phyloP scores from a whole-genome alignment of 2,329 filamentous ascomycete species.

The Penicillium sp. region DNA sequence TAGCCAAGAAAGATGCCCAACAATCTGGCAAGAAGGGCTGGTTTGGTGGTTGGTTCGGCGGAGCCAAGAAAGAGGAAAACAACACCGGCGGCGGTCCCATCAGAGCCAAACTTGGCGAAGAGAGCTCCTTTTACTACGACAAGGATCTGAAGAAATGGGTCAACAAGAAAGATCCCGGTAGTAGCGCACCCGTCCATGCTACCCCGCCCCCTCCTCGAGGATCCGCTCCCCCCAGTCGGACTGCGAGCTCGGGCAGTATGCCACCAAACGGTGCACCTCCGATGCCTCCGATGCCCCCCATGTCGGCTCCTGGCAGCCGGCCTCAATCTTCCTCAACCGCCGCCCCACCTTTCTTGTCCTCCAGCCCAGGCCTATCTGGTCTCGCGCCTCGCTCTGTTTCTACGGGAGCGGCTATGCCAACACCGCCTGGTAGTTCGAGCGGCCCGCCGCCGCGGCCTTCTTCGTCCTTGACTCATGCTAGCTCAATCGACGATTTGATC shows the following conservation, averaged over 20 bases:
- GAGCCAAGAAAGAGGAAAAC: constrained; percentile 55
- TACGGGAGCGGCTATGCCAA: constrained; percentile 35
- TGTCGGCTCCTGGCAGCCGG: constrained; percentile 26
- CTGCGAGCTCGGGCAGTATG: constrained; percentile 56
- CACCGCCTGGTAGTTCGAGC: constrained; percentile 38
- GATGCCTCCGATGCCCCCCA: constrained; percentile 19
- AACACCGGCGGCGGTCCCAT: constrained; percentile 60
- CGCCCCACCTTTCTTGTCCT: constrained; percentile 26
- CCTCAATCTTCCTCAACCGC: constrained; percentile 36
- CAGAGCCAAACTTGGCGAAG: constrained; percentile 88
- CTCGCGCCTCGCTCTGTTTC: constrained; percentile 41
- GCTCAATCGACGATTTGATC: constrained; percentile 89
- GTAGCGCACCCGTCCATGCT: constrained; percentile 59
- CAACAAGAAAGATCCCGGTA: constrained; percentile 81
- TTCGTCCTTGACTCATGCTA: constrained; percentile 87
- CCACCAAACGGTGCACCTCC: constrained; percentile 43
- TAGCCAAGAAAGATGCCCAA: constrained; percentile 39
- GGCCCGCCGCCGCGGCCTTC: constrained; percentile 61
- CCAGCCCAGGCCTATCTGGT: constrained; percentile 34
- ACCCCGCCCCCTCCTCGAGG: constrained; percentile 78
- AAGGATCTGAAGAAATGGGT: constrained; percentile 97
- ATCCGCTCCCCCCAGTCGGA: constrained; percentile 50
- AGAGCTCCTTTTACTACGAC: constrained; percentile 91
- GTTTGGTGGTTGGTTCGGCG: constrained; percentile 83
- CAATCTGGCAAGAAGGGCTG: constrained; percentile 59